Base-by-base conservation (phyloP, 306 rosid species). In the Vigna angularis region DNA sequence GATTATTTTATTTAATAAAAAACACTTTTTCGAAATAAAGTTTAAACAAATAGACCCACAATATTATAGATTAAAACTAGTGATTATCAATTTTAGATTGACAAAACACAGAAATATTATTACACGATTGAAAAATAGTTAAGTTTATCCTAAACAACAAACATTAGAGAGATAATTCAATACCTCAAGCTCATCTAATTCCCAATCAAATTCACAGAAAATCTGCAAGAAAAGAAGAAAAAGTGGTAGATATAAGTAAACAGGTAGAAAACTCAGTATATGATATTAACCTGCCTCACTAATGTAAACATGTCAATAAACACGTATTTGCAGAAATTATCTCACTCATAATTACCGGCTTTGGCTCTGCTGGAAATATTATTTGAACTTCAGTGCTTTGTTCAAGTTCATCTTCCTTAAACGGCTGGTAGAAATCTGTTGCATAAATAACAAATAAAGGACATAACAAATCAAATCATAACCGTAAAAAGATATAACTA, bases 151-250 rank as follows among this genome's bases (percentile, higher is more conserved):
- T 55, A 76, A 10, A 75, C 22, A 26, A 72, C 62, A 75, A 73
- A 79, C 52, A 11, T 40, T 9, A 40, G 36, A 64, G 30, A 74
- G 52, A 34, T 59, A 63, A 58, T 72, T 67, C 26, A 13, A 61
- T 84, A 91, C 97, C 97, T 91, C 94, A 65, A 90, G 84, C 56
- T 91, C 94, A 67, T 91, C 94, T 30, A 91, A 81, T 63, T 89
- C 93, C 97, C 94, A 91, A 79, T 91, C 94, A 86, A 91, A 91
- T 70, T 88, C 91, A 77, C 91, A 88, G 83, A 85, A 86, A 47
- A 91, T 66, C 94, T 89, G 85, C 88, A 78, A 6, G 5, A 80
- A 8, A 51, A 68, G 73, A 68, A 10, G 22, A 13, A 42, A 32
- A 63, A 30, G 63, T 13, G 44, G 30, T 30, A 71, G 34, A 42